Evolutionary conservation across 2,329 filamentous ascomycete genomes (phyloP).

Genomic region (Pestalotiopsis sp.): DNA sequence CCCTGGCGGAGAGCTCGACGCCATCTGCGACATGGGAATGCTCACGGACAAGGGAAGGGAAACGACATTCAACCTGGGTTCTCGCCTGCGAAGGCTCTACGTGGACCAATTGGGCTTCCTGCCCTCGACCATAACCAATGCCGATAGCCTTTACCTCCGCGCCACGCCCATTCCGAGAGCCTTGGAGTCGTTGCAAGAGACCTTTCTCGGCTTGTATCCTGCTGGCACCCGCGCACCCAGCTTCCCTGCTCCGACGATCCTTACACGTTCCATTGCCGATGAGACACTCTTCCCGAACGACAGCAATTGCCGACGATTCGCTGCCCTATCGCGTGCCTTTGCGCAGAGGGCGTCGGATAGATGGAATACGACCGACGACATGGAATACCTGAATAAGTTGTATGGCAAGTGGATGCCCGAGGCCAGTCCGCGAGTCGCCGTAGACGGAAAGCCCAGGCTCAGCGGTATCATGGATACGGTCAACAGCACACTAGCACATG

Average conservation of each 20-base stretch:
- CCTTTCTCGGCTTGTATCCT: constrained; percentile 77
- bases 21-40: constrained; percentile 78
- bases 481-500: constrained; percentile 86
- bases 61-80: constrained; percentile 71
- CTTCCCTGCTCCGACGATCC: constrained; percentile 66
- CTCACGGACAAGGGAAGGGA: constrained; percentile 75
- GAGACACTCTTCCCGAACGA: constrained; percentile 85
- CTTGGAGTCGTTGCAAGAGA: constrained; percentile 76
- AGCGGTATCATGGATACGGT: constrained; percentile 94
- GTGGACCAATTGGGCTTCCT: constrained; percentile 76
- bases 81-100: constrained; percentile 71
- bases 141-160: constrained; percentile 71
- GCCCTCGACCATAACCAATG: constrained; percentile 53
- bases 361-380: constrained; percentile 79
- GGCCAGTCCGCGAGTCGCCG: constrained; percentile 67
- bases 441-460: constrained; percentile 82
- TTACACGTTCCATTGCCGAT: constrained; percentile 65
- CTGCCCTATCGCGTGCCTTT: constrained; percentile 69
- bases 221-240: constrained; percentile 40
- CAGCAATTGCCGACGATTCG: constrained; percentile 71
- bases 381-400: constrained; percentile 78
- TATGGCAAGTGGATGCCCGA: constrained; percentile 87
- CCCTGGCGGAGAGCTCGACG: constrained; percentile 71
- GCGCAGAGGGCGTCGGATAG: constrained; percentile 70
- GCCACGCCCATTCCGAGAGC: constrained; percentile 76